Evolutionary conservation across 2,329 filamentous ascomycete genomes (phyloP).

Genomic region (Cordyceps farinosa): DNA sequence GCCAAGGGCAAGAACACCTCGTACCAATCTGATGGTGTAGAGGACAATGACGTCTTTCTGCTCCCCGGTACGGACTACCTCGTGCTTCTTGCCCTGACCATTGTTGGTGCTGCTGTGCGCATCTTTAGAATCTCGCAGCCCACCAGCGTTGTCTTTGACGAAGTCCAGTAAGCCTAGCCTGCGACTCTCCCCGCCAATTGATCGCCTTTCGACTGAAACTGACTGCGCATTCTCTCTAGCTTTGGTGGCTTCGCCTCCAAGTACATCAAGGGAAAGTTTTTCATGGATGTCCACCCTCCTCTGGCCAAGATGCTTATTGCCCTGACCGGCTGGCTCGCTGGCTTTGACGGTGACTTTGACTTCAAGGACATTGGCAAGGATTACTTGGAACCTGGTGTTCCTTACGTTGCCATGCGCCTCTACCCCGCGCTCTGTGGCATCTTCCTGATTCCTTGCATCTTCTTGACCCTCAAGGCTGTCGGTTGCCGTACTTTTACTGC

Average conservation of each 20-base stretch:
- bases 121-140: constrained; percentile 96
- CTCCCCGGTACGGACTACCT: constrained; percentile 82
- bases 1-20: constrained; percentile 41
- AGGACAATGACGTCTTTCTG: constrained; percentile 87
- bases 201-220: neutral
- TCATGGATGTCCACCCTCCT: constrained; percentile 99
- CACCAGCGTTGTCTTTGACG: constrained; percentile 94
- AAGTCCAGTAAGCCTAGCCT: constrained; percentile 78
- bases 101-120: constrained; percentile 74
- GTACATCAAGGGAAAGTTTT: constrained; percentile 99
- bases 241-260: constrained; percentile 98
- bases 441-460: constrained; percentile 85
- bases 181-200: neutral
- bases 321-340: constrained; percentile 88
- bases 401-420: constrained; percentile 96
- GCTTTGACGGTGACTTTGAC: constrained; percentile 93
- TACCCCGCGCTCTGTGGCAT: constrained; percentile 88
- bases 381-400: constrained; percentile 89
- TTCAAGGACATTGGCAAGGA: constrained; percentile 99
- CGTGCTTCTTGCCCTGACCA: constrained; percentile 66
- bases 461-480: constrained; percentile 85
- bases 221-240: constrained; percentile 45
- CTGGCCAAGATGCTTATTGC: constrained; percentile 96
- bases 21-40: constrained; percentile 75
- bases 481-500: constrained; percentile 87